Base-by-base conservation (phyloP, 352 stramenopile genomes). In the Globisporangium echinulatum region DNA sequence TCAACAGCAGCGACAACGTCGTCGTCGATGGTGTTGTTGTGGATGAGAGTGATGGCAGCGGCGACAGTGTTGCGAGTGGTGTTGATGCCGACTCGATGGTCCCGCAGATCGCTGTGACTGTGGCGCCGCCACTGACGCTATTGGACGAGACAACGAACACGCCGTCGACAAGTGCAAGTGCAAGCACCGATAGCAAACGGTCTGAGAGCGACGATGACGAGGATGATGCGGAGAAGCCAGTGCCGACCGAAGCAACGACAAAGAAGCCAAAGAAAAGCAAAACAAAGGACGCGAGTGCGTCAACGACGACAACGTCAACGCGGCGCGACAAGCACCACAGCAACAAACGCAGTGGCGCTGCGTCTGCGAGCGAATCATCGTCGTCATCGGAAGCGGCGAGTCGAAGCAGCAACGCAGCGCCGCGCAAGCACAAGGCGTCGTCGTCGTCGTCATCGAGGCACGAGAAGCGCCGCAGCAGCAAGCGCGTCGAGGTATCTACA, bases 201-300 rank as follows among this genome's bases (percentile, higher is more conserved):
- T 65, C 59, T 7, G 59, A 65, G 44, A 60, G 52, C 15, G 60
- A 61, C 37, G 54, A 56, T 13, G 25, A 15, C 8, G 38, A 68
- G 37, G 53, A 54, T 52, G 47, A 59, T 25, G 19, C 19, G 19
- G 19, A 25, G 19, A 25, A 25, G 19, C 19, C 19, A 1, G 19
- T 25, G 19, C 19, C 1, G 19, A 25, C 19, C 19, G 19, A 25
- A 14, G 11, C 33, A 1, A 10, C 58, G 9, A 48, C 11, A 19
- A 62, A 62, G 40, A 19, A 9, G 2, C 11, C 49, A 36, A 47
- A 56, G 52, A 49, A 37, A 8, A 48, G 19, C 17, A 39, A 57
- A n/a, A 5, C 25, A 14, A 40, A 40, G 39, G 14, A 57, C 6
- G 6, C 15, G 14, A 47, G 64, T 63, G 49, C 61, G 48, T 4